Evolutionary conservation across 192 early-diverging fungal genomes (phyloP).

Genomic region (Coemansia sp.): DNA sequence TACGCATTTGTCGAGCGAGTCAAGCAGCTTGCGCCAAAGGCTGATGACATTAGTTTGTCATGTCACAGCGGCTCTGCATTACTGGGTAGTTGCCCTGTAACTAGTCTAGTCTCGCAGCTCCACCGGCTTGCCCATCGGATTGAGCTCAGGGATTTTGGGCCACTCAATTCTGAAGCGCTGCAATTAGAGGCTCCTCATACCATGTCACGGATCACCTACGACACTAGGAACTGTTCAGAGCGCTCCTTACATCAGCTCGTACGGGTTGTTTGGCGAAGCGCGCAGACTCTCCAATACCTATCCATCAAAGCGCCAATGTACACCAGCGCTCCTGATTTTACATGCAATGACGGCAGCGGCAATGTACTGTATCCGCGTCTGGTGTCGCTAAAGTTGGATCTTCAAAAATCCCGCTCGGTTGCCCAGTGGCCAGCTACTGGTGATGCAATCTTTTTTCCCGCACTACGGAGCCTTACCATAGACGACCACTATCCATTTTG

Average conservation of each 20-base stretch:
- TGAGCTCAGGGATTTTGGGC: background rate
- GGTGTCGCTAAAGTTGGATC: background rate
- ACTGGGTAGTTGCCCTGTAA: background rate
- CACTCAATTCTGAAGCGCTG: background rate
- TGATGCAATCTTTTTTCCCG: background rate
- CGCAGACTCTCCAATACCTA: background rate
- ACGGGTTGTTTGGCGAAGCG: background rate
- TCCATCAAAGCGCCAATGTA: background rate
- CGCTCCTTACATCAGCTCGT: background rate
- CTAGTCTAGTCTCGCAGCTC: background rate
- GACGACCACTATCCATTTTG: constrained; percentile 4
- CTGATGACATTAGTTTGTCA: background rate
- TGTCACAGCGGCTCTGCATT: background rate
- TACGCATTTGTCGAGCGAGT: background rate
- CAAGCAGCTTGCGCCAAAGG: background rate
- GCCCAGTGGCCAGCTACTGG: background rate
- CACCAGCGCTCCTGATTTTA: background rate
- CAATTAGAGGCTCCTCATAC: background rate
- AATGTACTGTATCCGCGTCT: background rate
- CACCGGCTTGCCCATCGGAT: background rate
- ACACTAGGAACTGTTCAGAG: background rate
- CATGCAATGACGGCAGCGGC: background rate
- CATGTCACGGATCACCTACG: background rate
- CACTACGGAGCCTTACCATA: background rate
- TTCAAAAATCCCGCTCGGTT: too few relatives aligned